Base-by-base conservation (phyloP, 371 early-diverging fungal genomes). In the Haplosporangium sp. region DNA sequence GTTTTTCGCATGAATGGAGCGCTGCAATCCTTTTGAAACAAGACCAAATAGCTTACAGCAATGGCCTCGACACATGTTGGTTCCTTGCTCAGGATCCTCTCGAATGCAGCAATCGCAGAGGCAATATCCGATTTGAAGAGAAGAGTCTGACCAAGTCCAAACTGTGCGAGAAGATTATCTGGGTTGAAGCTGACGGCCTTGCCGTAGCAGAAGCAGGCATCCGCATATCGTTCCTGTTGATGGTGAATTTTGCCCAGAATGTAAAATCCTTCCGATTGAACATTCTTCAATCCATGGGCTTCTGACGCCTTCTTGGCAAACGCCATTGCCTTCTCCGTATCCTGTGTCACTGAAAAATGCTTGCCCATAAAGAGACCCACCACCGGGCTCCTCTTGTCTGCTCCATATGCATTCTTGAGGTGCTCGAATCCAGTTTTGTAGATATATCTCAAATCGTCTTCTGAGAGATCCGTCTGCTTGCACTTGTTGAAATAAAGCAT, bases 401-500 rank as follows among this genome's bases (percentile, higher is more conserved):
- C 81, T 3, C 68, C 48, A 47, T 85, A 85, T 5, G 89, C 87
- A 29, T 85, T 73, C 50, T 86, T 84, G 73, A 90, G 83, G 43
- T 87, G 85, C 20, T 72, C 55, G 18, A 86, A 69, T 55, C 86
- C 90, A 18, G 79, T 61, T 57, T 51, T 84, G 63, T 47, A 80
- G 57, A 50, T 81, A 74, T 67, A 82, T 81, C 20, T 84, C 81
- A 53, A 74, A 53, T 53, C 81, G 54, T 46, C 85, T 81, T 62
- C 68, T 21, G 13, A 62, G 46, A 21, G 65, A 55, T 43, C 83
- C 53, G 63, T 38, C 42, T 56, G 71, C 62, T 75, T 93, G 90
- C 48, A 87, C 83, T 56, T 85, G 76, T 96, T 96, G 71, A 95
- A 88, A 42, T 95, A 92, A 48, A 95, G 71, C 42, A 92, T 90